Evolutionary conservation across 2,329 filamentous ascomycete species (phyloP).

Genomic region (Neonectria ditissima): DNA sequence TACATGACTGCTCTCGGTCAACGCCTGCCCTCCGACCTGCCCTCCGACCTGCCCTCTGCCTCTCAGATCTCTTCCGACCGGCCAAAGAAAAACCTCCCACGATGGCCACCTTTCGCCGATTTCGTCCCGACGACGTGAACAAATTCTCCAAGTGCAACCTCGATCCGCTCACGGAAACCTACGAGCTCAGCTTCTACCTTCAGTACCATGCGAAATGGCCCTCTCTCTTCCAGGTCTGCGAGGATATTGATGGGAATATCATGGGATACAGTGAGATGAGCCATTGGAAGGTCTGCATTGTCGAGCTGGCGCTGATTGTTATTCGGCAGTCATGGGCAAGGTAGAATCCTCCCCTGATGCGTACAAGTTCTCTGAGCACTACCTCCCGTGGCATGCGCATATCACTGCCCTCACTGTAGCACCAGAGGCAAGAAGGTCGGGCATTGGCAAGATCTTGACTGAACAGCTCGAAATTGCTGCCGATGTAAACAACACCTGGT

Average conservation of each 20-base stretch:
- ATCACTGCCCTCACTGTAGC: slow-evolving; percentile 96
- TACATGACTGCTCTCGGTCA: neutral
- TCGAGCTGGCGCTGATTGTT: slow-evolving; percentile 41
- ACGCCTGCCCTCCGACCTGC: neutral
- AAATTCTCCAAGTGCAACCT: slow-evolving; percentile 95
- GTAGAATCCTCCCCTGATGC: slow-evolving; percentile 86
- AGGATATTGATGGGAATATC: slow-evolving; percentile 87
- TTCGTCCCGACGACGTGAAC: slow-evolving; percentile 86
- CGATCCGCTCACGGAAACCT: slow-evolving; percentile 97
- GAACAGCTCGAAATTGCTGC: slow-evolving; percentile 84
- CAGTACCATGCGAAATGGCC: slow-evolving; percentile 98
- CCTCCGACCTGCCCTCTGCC: neutral
- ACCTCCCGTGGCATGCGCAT: slow-evolving; percentile 99
- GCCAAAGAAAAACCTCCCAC: neutral
- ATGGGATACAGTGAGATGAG: slow-evolving; percentile 85
- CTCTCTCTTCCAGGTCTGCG: slow-evolving; percentile 90
- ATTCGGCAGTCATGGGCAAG: slow-evolving; percentile 90
- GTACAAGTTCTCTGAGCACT: slow-evolving; percentile 82
- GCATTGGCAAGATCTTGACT: slow-evolving; percentile 86
- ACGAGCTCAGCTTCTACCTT: slow-evolving; percentile 94
- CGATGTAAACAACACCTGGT: slow-evolving; percentile 88
- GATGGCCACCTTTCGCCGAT: slow-evolving; percentile 78
- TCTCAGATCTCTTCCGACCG: neutral
- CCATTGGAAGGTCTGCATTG: slow-evolving; percentile 10
- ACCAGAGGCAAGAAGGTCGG: slow-evolving; percentile 84